A percentile compares a stretch with the other conserved stretches of the same genome.
These are phyloP conservation scores for Solanum raphanifolium DNA, from an alignment of 257 asterid genomes.

Conservation along the genomic window DNA sequence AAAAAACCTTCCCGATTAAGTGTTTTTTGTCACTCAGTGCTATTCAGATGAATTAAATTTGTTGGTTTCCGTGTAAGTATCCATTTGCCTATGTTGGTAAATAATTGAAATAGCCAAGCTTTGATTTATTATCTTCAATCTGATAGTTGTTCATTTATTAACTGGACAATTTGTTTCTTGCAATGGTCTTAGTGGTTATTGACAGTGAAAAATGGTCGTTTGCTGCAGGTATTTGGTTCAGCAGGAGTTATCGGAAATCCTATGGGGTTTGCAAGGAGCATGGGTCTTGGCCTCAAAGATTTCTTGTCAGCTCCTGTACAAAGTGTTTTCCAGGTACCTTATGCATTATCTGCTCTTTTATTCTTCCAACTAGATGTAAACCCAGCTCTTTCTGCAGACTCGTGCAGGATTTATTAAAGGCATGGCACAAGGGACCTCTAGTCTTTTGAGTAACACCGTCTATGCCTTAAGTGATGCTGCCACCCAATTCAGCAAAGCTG, in stretches of 20 bases:
- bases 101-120: background rate
- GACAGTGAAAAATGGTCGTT: background rate
- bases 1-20: background rate
- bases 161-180: background rate
- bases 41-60: background rate
- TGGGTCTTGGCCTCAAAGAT: conserved; percentile 89
- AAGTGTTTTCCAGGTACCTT: conserved; percentile 70
- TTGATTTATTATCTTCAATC: background rate
- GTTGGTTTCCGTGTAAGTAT: background rate
- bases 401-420: conserved; percentile 90
- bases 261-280: conserved; percentile 87
- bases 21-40: background rate
- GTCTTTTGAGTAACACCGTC: conserved; percentile 89
- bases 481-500: conserved; percentile 93
- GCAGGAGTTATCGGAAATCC: conserved; percentile 99
- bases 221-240: conserved; percentile 83
- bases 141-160: background rate
- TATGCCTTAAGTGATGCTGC: conserved; percentile 97
- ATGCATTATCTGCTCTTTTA: background rate
- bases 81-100: background rate
- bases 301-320: conserved; percentile 84
- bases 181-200: background rate
- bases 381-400: conserved; percentile 49
- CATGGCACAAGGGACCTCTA: conserved; percentile 92
- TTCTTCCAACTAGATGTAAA: background rate